These are phyloP conservation scores for Aspergillus sclerotioniger DNA, from an alignment of 495 filamentous ascomycete species.

Conservation along the genomic window DNA sequence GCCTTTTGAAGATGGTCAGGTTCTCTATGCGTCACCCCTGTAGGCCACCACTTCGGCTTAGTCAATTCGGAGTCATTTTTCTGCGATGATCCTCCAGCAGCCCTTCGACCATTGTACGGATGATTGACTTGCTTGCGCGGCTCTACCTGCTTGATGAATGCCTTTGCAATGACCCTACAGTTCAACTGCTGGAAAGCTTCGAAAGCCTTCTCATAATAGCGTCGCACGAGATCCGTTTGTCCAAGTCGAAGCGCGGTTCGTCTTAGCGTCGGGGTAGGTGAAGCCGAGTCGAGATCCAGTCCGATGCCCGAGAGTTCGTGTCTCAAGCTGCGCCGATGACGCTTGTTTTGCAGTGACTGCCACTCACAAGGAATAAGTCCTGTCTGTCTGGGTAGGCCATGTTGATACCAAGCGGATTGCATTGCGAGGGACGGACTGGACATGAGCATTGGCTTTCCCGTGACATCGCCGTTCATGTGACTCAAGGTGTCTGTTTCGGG, in stretches of 20 bases:
- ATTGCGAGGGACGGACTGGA: constrained; percentile 6
- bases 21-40: constrained; percentile 64
- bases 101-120: constrained; percentile 66
- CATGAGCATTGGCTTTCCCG: constrained; percentile 10
- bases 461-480: constrained; percentile 15
- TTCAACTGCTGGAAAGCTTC: constrained; percentile 66
- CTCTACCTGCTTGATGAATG: constrained; percentile 70
- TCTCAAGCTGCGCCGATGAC: constrained; percentile 29
- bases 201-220: constrained; percentile 63
- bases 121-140: constrained; percentile 75
- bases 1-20: constrained; percentile 76
- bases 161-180: constrained; percentile 70
- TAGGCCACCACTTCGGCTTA: constrained; percentile 79
- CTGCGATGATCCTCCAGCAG: constrained; percentile 37
- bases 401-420: constrained; percentile 26
- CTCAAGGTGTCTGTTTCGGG: constrained; percentile 8
- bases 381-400: constrained; percentile 15
- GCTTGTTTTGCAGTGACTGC: constrained; percentile 32
- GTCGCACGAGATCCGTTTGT: constrained; percentile 53
- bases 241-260: constrained; percentile 53
- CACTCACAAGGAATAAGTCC: constrained; percentile 41
- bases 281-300: constrained; percentile 20
- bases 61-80: constrained; percentile 42
- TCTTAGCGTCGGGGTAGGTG: constrained; percentile 27
- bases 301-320: constrained; percentile 8